Evolutionary conservation across 2,329 filamentous ascomycete genomes (phyloP).

Genomic region (Aspergillus cejpii): DNA sequence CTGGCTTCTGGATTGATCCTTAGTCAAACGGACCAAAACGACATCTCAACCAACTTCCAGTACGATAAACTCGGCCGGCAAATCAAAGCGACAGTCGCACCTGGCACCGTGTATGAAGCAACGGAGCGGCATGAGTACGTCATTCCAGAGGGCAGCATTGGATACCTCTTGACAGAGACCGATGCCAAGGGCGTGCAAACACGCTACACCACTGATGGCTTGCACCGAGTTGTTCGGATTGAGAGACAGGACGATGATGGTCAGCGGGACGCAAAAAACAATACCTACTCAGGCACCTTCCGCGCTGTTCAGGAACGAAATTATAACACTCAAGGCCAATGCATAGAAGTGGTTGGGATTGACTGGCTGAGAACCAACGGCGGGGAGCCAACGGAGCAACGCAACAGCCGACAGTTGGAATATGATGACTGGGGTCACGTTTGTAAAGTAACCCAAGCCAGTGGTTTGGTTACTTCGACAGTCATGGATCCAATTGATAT

Average conservation of each 20-base stretch:
- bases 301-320: constrained; percentile 1
- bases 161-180: neutral
- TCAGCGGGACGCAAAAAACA: no score
- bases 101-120: neutral
- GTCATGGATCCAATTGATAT: constrained; percentile 2
- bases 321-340: constrained; percentile 4
- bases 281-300: neutral
- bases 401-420: neutral
- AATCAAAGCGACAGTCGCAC: neutral
- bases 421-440: constrained; percentile 8
- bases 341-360: neutral
- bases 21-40: neutral
- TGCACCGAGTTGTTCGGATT: constrained; percentile 1
- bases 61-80: constrained; percentile 1
- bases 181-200: constrained; percentile 5
- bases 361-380: constrained; percentile 27
- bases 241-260: constrained; percentile 3
- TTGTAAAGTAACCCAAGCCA: constrained; percentile 23
- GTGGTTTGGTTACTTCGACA: neutral
- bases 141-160: neutral
- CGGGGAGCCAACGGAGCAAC: constrained; percentile 11
- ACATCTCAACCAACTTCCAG: neutral
- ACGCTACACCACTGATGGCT: constrained; percentile 3
- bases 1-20: neutral
- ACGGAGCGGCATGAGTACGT: neutral